These are phyloP conservation scores for Podospora pseudopauciseta DNA, from an alignment of 495 filamentous ascomycete genomes.

Conservation along the genomic window DNA sequence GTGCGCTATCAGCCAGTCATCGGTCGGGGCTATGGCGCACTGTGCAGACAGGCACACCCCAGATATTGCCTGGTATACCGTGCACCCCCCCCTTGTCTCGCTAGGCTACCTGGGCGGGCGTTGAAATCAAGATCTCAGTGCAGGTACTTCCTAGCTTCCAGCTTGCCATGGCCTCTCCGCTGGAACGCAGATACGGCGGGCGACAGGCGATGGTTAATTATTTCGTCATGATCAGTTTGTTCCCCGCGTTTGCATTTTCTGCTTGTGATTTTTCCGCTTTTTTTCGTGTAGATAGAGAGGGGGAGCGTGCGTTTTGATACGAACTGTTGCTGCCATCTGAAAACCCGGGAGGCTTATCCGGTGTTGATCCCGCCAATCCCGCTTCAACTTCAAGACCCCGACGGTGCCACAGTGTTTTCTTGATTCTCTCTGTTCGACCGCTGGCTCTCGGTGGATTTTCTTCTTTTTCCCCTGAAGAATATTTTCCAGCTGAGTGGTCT, in stretches of 20 bases:
- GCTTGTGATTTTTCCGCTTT: not conserved
- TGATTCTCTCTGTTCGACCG: not conserved
- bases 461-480: not conserved
- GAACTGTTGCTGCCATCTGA: not conserved
- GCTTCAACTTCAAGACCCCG: not conserved
- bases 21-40: not conserved
- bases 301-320: not conserved
- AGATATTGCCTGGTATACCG: not conserved
- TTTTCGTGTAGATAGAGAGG: not conserved
- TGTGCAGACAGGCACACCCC: conserved; percentile 1
- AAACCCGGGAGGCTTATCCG: not conserved
- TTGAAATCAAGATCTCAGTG: not conserved
- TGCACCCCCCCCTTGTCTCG: not conserved
- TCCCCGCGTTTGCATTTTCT: not conserved
- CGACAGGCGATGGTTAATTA: not conserved
- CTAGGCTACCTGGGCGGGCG: not conserved
- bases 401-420: not conserved
- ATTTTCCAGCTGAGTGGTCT: conserved; percentile 1
- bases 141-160: not conserved
- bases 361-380: not conserved
- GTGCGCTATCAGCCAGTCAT: not conserved
- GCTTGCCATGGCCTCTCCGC: not conserved
- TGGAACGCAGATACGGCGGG: conserved; percentile 7
- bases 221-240: not conserved
- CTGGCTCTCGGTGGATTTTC: not conserved